These are phyloP conservation scores for Nicotiana sylvestris DNA, from an alignment of 257 asterid species.

Conservation along the genomic window DNA sequence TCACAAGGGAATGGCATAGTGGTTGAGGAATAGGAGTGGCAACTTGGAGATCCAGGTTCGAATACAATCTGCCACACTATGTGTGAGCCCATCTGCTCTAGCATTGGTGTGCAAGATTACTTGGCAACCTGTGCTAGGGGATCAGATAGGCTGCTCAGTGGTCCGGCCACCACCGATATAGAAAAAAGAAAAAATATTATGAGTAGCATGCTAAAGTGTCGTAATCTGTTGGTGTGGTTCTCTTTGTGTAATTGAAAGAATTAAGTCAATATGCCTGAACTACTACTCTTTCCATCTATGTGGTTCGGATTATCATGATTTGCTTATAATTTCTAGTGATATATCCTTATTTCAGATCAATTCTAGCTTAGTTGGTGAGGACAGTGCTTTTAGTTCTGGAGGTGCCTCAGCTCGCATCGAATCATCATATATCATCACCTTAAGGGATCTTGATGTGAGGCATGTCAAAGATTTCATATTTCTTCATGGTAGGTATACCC, in stretches of 20 bases:
- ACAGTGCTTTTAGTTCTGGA: constrained; percentile 52
- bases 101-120: constrained; percentile 1
- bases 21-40: neutral
- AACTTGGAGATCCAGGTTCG: constrained; percentile 1
- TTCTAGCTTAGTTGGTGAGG: constrained; percentile 83
- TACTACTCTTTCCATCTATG: constrained; percentile 12
- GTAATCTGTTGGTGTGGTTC: neutral
- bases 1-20: neutral
- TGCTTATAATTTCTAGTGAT: constrained; percentile 7
- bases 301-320: constrained; percentile 17
- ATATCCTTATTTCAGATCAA: constrained; percentile 61
- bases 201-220: neutral
- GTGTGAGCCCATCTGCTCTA: neutral
- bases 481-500: constrained; percentile 68
- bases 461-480: constrained; percentile 84
- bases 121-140: neutral
- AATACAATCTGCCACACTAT: neutral
- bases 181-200: neutral
- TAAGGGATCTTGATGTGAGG: constrained; percentile 91
- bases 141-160: neutral
- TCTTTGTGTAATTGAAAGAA: neutral
- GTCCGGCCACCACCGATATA: neutral
- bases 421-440: constrained; percentile 69
- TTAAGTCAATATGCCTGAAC: constrained; percentile 16
- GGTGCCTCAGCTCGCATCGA: constrained; percentile 76